Evolutionary conservation across 257 asterid species (phyloP), one percentile per base, ranked within the genome.

Genomic region (Nicotiana paniculata): DNA sequence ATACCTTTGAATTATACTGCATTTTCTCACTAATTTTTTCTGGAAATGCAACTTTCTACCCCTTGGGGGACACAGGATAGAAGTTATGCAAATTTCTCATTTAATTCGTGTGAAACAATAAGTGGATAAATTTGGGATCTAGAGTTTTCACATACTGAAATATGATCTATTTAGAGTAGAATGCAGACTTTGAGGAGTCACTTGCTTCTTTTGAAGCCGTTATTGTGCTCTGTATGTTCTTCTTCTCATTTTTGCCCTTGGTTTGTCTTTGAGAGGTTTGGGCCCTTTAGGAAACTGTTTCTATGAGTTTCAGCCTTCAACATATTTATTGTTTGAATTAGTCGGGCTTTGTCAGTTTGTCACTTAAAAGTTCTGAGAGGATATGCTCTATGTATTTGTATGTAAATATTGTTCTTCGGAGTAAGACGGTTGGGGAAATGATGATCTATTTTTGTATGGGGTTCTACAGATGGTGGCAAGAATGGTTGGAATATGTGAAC

Each of bases 381-480:
- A 46, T 30, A 16, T 51, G 43, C 37, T 1, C 17, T 37, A 63
- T 65, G 48, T 51, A 65, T 30, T 24, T 65, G 24, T 76, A 9
- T 77, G 9, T 30, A n/a, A 33, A 35, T 17, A 68, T 18, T 32
- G 4, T 24, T 67, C 67, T 17, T 3, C 35, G 3, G 77, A 17
- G 51, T 65, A 12, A 77, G n/a, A 8, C 26, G 9, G 35, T 43
- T 57, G 43, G 55, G 53, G 57, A 39, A 70, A 54, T 67, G 81
- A 59, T 28, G 30, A 35, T 75, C 10, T 53, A 5, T 9, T 57
- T 81, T 79, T 24, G 26, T 51, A 54, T 26, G 28, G 62, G 68
- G 84, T 75, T 85, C 81, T 76, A 28, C 91, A 96, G 99, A 85
- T 96, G 99, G 99, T 96, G 99, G 99, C 99, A 96, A 85, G 95